These are phyloP conservation scores for Phytophthora pini DNA, from an alignment of 352 stramenopile genomes.

Conservation along the genomic window DNA sequence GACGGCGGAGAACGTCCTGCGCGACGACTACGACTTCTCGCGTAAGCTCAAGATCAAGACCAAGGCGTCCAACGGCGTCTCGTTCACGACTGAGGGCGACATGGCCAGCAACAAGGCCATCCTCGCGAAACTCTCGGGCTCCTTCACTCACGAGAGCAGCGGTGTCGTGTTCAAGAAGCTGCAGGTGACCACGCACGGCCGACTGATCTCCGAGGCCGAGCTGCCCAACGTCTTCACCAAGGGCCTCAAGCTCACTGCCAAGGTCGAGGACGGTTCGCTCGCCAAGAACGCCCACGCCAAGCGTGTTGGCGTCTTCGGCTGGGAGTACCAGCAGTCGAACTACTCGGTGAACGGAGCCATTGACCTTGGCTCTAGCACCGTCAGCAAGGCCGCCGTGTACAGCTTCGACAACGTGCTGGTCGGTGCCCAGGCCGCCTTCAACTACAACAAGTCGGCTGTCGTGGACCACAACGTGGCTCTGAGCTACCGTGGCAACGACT, in stretches of 20 bases:
- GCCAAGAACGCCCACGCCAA: slow-evolving; percentile 83
- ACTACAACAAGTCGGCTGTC: slow-evolving; percentile 83
- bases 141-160: slow-evolving; percentile 69
- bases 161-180: slow-evolving; percentile 89
- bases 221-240: slow-evolving; percentile 82
- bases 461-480: slow-evolving; percentile 86
- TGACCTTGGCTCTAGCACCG: slow-evolving; percentile 63
- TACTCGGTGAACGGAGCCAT: slow-evolving; percentile 67
- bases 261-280: slow-evolving; percentile 83
- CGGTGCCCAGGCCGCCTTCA: slow-evolving; percentile 76
- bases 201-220: slow-evolving; percentile 79
- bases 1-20: slow-evolving; percentile 85
- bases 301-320: slow-evolving; percentile 75
- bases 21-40: slow-evolving; percentile 91
- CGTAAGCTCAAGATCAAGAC: slow-evolving; percentile 93
- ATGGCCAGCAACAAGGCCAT: slow-evolving; percentile 90
- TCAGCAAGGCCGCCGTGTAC: slow-evolving; percentile 75
- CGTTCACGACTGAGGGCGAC: slow-evolving; percentile 87
- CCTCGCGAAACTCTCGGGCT: slow-evolving; percentile 79
- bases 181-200: slow-evolving; percentile 85
- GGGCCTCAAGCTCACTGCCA: slow-evolving; percentile 84
- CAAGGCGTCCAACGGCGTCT: slow-evolving; percentile 85
- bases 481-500: slow-evolving; percentile 82
- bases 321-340: slow-evolving; percentile 74
- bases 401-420: slow-evolving; percentile 82